Conservation (phyloP, 805 yeast genomes). For the Candida peoriensis region DNA sequence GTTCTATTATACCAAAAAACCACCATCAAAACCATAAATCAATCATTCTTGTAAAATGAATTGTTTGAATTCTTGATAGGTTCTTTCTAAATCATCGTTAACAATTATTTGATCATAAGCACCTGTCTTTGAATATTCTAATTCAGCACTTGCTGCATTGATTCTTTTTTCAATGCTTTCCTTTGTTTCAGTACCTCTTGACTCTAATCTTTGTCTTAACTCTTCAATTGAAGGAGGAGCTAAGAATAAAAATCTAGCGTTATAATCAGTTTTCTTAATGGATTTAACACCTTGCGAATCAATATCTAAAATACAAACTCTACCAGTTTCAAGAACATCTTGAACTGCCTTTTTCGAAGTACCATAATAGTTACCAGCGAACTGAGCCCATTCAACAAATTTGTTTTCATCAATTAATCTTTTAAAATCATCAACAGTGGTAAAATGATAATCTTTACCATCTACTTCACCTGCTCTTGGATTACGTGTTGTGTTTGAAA, state of each 20-base stretch:
- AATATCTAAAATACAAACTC: conserved; percentile 87
- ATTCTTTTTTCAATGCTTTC: conserved; percentile 83
- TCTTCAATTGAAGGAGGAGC: conserved; percentile 91
- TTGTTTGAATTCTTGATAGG: conserved; percentile 73
- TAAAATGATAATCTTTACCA: conserved; percentile 88
- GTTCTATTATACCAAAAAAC: too few species aligned
- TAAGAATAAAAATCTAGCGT: conserved; percentile 81
- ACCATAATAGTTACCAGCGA: conserved; percentile 96
- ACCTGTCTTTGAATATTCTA: conserved; percentile 85
- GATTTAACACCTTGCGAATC: conserved; percentile 99
- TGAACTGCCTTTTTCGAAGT: conserved; percentile 84
- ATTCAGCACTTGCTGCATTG: conserved; percentile 79
- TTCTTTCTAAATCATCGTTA: conserved; percentile 87
- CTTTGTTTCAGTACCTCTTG: conserved; percentile 92
- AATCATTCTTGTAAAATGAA: conserved; percentile 51
- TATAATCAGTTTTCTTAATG: conserved; percentile 75
- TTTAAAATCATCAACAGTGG: conserved; percentile 75
- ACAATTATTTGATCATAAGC: conserved; percentile 88
- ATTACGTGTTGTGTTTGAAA: conserved; percentile 85
- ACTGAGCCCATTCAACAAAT: conserved; percentile 97
- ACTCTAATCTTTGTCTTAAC: conserved; percentile 66
- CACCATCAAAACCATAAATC: not conserved
- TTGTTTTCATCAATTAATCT: conserved; percentile 64
- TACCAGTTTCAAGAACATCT: conserved; percentile 48
- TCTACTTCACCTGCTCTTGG: conserved; percentile 91